Base-by-base conservation (phyloP, 192 early-diverging fungal genomes). In the Gryganskiella cystojenkinii region DNA sequence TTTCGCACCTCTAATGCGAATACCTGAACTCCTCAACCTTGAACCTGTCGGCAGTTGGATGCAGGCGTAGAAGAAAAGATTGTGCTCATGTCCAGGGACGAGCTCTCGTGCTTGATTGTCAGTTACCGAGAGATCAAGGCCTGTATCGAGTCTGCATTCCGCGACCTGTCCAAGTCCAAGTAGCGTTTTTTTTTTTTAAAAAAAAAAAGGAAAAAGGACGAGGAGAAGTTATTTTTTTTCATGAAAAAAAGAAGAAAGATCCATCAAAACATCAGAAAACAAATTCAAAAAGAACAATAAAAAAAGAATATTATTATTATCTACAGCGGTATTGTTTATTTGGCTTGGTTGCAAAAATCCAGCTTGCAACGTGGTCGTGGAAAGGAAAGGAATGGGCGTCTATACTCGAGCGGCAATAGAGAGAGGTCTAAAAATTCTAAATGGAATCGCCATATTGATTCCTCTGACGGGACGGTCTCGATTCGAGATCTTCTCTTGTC, bases 71-170 rank as follows among this genome's bases (percentile, higher is more conserved):
- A 91, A 37, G 97, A 99, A 86, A 95, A 91, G 69, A 88, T 99
- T 59, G 93, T 96, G 89, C 90, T 99, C 3, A 93, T 92, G 85
- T 97, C 95, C 33, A 89, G 96, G 61, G 98, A 99, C 74, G 97
- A 98, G 68, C 93, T 95, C 79, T 95, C 96, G 31, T 99, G 95
- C 74, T 81, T 99, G 46, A 95, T 99, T 61, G 98, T 99, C 40
- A 94, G 91, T 61, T 99, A 98, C 80, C 85, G 87, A 55, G 98
- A 99, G 69, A 87, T 99, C 67, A 97, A 97, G 82, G 89, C 91
- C 42, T 96, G 95, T 71, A 84, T 99, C 54, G 92, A 96, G 63
- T 84, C 86, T 24, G 90, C 98, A 14, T 96, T 96, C 80, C 82
- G 83, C 27, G 94, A 98, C 66, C 85, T 99, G 2, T 85, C 83